phyloP scores from a whole-genome alignment of 2,329 filamentous ascomycete species.

The Gaeumannomyces tritici region DNA sequence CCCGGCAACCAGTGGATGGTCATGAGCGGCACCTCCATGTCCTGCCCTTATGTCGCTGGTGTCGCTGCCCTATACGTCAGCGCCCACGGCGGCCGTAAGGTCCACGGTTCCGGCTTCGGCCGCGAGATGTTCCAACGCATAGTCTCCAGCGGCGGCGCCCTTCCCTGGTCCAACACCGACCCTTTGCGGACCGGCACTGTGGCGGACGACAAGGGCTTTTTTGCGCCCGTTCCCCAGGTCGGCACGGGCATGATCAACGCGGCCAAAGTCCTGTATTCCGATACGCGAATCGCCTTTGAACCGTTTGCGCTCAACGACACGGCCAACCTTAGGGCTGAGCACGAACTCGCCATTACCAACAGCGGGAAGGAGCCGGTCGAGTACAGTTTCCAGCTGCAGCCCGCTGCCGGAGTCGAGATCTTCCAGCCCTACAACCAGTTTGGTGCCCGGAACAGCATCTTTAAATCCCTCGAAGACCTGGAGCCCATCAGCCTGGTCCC shows the following conservation, averaged over 20 bases:
- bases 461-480: background rate
- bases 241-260: conserved; percentile 28
- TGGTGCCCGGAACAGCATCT: background rate
- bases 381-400: conserved; percentile 18
- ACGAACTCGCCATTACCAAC: conserved; percentile 24
- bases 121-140: conserved; percentile 17
- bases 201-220: conserved; percentile 11
- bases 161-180: conserved; percentile 14
- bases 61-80: conserved; percentile 25
- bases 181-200: conserved; percentile 8
- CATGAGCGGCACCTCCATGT: conserved; percentile 38
- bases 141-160: conserved; percentile 18
- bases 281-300: conserved; percentile 23
- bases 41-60: conserved; percentile 34
- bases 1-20: conserved; percentile 23
- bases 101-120: conserved; percentile 18
- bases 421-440: conserved; percentile 14
- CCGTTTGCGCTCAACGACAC: conserved; percentile 35
- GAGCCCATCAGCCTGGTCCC: background rate
- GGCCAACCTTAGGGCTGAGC: conserved; percentile 22
- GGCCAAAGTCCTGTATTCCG: conserved; percentile 28
- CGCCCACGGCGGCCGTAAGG: conserved; percentile 18
- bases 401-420: conserved; percentile 24
- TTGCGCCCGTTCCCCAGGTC: conserved; percentile 9
- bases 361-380: conserved; percentile 20